A percentile compares a stretch with the other conserved stretches of the same genome.
Conservation (phyloP, 352 stramenopile species). For the Pythium sp. region DNA sequence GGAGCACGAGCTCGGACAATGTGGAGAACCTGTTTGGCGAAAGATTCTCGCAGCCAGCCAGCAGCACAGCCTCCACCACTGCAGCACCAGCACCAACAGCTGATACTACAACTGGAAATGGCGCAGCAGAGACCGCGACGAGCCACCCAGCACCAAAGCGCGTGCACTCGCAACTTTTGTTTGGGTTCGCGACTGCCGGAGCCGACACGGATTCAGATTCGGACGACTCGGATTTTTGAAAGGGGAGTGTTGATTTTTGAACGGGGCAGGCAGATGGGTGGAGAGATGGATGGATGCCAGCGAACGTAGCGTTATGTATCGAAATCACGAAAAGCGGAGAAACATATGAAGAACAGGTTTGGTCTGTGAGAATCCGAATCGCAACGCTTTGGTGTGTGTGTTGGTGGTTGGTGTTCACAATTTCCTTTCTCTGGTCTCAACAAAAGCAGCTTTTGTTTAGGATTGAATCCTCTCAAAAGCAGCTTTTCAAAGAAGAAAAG, state of each 20-base stretch:
- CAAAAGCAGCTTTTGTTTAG: too few relatives aligned
- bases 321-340: background rate
- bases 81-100: background rate
- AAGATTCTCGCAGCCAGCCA: constrained; percentile 7
- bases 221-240: constrained; percentile 44
- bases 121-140: background rate
- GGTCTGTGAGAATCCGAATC: background rate
- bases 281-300: background rate
- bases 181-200: constrained; percentile 50
- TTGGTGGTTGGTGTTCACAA: too few relatives aligned
- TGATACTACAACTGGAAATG: too few relatives aligned
- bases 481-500: too few relatives aligned
- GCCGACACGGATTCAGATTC: constrained; percentile 49
- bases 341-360: background rate
- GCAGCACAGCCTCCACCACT: background rate
- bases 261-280: background rate
- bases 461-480: too few relatives aligned
- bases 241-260: background rate
- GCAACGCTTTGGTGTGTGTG: too few relatives aligned
- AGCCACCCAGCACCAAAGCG: background rate
- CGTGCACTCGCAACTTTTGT: constrained; percentile 40
- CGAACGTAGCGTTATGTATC: background rate
- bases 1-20: constrained; percentile 31
- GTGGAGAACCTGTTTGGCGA: constrained; percentile 59
- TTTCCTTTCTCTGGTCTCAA: too few relatives aligned